A percentile compares a stretch with the other conserved stretches of the same genome.
These are phyloP conservation scores for Aspergillus hortae DNA, from an alignment of 2,329 filamentous ascomycete species.

Conservation along the genomic window DNA sequence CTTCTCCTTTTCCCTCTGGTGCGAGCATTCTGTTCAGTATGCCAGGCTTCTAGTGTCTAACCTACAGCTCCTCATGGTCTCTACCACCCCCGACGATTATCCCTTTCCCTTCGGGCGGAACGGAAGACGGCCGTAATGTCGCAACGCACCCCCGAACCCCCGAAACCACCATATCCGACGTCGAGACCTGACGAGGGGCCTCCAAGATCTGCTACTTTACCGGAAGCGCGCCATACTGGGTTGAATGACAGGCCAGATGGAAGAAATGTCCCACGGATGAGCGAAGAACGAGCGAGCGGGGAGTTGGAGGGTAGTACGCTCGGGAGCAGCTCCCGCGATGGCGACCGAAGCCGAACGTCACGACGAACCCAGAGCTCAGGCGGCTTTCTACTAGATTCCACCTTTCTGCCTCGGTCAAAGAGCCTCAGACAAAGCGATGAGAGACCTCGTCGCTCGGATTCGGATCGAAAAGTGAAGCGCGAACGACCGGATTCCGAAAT, in stretches of 20 bases:
- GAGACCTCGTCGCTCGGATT: conserved; percentile 21
- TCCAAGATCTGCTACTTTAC: not conserved
- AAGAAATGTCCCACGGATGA: conserved; percentile 20
- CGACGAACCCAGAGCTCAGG: conserved; percentile 32
- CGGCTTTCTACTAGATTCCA: conserved; percentile 47
- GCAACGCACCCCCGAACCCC: conserved; percentile 17
- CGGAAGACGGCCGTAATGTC: conserved; percentile 22
- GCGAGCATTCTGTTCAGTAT: conserved; percentile 1
- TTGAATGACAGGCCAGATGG: conserved; percentile 18
- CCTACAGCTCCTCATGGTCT: conserved; percentile 18
- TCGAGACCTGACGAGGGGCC: conserved; percentile 13
- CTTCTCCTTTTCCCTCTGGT: not conserved
- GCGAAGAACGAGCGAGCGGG: conserved; percentile 25
- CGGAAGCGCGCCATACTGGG: conserved; percentile 4
- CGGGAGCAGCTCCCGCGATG: conserved; percentile 34
- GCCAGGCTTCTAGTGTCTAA: not conserved
- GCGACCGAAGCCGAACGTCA: conserved; percentile 23
- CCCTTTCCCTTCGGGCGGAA: conserved; percentile 19
- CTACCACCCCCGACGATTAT: conserved; percentile 13
- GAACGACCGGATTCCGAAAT: conserved; percentile 30
- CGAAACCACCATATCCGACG: conserved; percentile 11
- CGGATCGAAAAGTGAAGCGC: conserved; percentile 39
- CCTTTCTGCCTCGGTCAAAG: conserved; percentile 25
- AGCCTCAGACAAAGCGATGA: conserved; percentile 23
- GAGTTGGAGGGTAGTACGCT: conserved; percentile 37